Evolutionary conservation across 23 red algal genomes (phyloP), one percentile per base, ranked within the genome.

Genomic region (Cyanidioschyzon merolae): DNA sequence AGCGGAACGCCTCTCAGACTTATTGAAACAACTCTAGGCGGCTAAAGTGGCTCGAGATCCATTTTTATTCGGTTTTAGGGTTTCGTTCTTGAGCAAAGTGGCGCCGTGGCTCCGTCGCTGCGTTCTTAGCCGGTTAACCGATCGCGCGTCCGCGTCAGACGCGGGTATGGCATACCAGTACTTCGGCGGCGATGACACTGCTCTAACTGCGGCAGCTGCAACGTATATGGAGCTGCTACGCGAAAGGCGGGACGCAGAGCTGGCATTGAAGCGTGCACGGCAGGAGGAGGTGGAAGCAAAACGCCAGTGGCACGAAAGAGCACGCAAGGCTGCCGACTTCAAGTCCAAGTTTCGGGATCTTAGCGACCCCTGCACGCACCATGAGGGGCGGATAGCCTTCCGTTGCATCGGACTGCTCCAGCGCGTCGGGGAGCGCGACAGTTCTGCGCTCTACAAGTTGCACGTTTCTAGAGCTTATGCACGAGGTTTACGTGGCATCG

Each of bases 251-350:
- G 63, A 71, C 2, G 63, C 63, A 32, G 63, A 71, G 63, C n/a
- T 35, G 63, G n/a, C n/a, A 3, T 71, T 25, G 21, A 35, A 71
- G 7, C n/a, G n/a, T 15, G 63, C 63, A 27, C 32, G 63, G 12
- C n/a, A 25, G 63, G 21, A 17, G 12, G 63, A 71, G 30, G 63
- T 71, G 12, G 63, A 25, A 27, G 63, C 63, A 25, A 71, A 71
- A 27, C 63, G 63, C n/a, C 63, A 35, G 32, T 71, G 63, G 63
- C 63, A 71, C 32, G 63, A 71, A 27, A 7, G 63, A 32, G 63
- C 63, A 27, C 12, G 29, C 16, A 71, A 71, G 29, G 63, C 63
- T 7, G 63, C 63, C 16, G 63, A 71, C 63, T 71, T 32, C 63
- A 71, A 71, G 63, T 71, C 63, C 7, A 71, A 71, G 32, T 35